Evolutionary conservation across 2,329 filamentous ascomycete species (phyloP), one percentile per base, ranked within the genome.

Genomic region (Ascocoryne sarcoides): DNA sequence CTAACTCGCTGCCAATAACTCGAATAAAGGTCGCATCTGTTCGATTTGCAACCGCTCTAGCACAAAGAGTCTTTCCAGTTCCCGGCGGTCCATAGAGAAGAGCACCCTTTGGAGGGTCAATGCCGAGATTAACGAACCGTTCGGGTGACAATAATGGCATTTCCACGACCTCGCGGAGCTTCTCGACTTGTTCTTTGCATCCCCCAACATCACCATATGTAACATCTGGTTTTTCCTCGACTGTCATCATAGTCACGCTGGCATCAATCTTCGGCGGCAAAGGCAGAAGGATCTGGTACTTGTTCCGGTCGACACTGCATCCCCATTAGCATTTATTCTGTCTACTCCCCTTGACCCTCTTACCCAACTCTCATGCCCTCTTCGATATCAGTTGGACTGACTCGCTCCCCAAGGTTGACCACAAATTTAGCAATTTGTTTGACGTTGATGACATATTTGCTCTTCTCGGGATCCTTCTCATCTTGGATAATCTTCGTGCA

Each of bases 371-470:
- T 81, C 92, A 98, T 98, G 50, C 92, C 92, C 65, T 98, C 92
- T 62, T 98, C 92, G 58, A 98, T 98, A 78, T 98, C 92, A 53
- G 92, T 96, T 36, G 92, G 92, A 60, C 85, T 93, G 54, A 98
- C 92, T 50, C 92, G 83, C 62, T 98, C 92, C 55, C 92, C 92
- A 38, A 98, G 78, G 65, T 95, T 92, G 51, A 98, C 92, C 37
- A 98, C 92, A 58, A 98, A 98, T 69, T 98, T 98, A 59, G 92
- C 92, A 58, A 98, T 98, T 66, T 98, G 92, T 73, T 98, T 98
- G 55, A 98, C 90, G 67, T 98, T 98, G 75, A 98, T 98, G 58
- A 98, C 89, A 70, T 98, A 98, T 79, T 96, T 98, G 78, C 84
- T 94, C 77, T 98, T 98, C 49, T 94, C 85, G 46, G 86, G 73